Percentiles rank a stretch among this genome's conserved stretches.
These are phyloP conservation scores for Annulohypoxylon truncatum DNA, from an alignment of 2,329 filamentous ascomycete genomes.

Conservation along the genomic window DNA sequence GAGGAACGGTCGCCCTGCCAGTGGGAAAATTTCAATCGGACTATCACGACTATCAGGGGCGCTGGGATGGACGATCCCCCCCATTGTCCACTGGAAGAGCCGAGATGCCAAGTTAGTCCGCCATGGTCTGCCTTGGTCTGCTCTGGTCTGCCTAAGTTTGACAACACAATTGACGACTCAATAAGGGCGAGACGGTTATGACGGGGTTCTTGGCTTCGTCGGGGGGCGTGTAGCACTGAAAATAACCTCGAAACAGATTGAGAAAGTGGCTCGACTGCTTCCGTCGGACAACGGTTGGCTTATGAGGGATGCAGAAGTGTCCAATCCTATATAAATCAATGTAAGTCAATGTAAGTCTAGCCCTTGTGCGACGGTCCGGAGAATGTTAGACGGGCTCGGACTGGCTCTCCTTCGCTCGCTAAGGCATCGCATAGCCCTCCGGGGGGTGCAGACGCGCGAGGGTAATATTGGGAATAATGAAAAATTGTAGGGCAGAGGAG, in stretches of 20 bases:
- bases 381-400: neutral
- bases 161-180: slow-evolving; percentile 41
- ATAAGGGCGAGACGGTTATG: slow-evolving; percentile 24
- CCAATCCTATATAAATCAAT: slow-evolving; percentile 34
- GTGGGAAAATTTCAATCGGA: slow-evolving; percentile 29
- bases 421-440: slow-evolving; percentile 18
- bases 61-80: slow-evolving; percentile 31
- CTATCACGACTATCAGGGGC: slow-evolving; percentile 39
- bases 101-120: slow-evolving; percentile 16
- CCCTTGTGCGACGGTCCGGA: slow-evolving; percentile 19
- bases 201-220: slow-evolving; percentile 23
- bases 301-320: slow-evolving; percentile 33
- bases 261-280: slow-evolving; percentile 23
- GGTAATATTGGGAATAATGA: slow-evolving; percentile 12
- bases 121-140: neutral
- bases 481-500: slow-evolving; percentile 37
- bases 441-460: neutral
- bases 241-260: slow-evolving; percentile 25
- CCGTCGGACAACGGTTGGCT: slow-evolving; percentile 24
- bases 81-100: slow-evolving; percentile 37
- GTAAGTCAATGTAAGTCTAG: slow-evolving; percentile 11
- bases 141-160: slow-evolving; percentile 6
- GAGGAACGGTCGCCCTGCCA: slow-evolving; percentile 16
- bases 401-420: slow-evolving; percentile 24
- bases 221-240: slow-evolving; percentile 31